phyloP scores from a whole-genome alignment of 495 filamentous ascomycete genomes.

The Collariella sp. region DNA sequence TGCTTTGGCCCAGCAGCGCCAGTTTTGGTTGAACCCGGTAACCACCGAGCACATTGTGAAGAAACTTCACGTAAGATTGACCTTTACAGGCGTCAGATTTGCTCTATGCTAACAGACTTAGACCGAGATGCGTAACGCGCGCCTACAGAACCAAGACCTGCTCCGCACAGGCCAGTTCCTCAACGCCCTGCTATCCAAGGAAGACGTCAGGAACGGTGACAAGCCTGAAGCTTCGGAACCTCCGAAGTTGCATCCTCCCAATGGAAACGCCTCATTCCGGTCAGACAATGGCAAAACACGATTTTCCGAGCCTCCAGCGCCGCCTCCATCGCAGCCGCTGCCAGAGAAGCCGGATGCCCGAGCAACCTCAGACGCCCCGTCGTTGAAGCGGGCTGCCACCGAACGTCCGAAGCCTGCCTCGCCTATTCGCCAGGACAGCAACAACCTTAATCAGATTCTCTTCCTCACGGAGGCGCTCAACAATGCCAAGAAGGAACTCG shows the following conservation, averaged over 20 bases:
- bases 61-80: conserved; percentile 68
- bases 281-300: conserved; percentile 52
- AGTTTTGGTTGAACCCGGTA: conserved; percentile 75
- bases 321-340: conserved; percentile 82
- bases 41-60: conserved; percentile 95
- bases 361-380: conserved; percentile 43
- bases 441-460: conserved; percentile 62
- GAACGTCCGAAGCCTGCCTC: conserved; percentile 60
- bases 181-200: conserved; percentile 61
- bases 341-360: conserved; percentile 79
- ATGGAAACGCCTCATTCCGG: conserved; percentile 39
- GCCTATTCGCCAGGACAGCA: conserved; percentile 54
- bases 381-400: conserved; percentile 65
- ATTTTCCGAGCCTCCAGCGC: conserved; percentile 84
- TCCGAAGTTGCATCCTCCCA: conserved; percentile 31
- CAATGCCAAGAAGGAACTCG: conserved; percentile 71
- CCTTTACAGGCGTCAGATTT: not conserved
- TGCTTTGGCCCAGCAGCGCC: conserved; percentile 32
- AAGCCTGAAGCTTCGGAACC: conserved; percentile 41
- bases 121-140: conserved; percentile 81
- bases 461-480: conserved; percentile 74
- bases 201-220: conserved; percentile 56
- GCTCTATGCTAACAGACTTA: conserved; percentile 27
- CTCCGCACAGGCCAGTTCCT: conserved; percentile 74
- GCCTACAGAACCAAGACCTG: conserved; percentile 78